Evolutionary conservation across 1,284 basidiomycete species (phyloP).

Genomic region (Pulveroboletus sp.): DNA sequence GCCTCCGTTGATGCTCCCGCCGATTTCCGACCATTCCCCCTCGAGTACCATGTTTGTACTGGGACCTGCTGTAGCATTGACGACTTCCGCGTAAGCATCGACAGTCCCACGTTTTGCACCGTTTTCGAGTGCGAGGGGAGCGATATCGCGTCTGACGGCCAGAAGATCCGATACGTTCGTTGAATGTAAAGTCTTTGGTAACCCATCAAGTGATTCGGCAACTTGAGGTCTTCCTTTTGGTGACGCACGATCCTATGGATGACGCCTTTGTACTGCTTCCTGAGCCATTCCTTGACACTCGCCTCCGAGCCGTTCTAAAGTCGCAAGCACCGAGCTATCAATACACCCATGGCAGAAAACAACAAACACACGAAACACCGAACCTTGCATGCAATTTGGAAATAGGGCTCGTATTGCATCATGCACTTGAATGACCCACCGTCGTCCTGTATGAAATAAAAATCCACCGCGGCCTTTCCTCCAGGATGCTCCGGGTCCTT

Average conservation of each 20-base stretch:
- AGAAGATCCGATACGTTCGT: slow-evolving; percentile 90
- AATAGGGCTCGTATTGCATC: slow-evolving; percentile 92
- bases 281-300: slow-evolving; percentile 92
- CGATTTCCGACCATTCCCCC: slow-evolving; percentile 54
- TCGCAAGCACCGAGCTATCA: background rate
- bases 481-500: slow-evolving; percentile 79
- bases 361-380: slow-evolving; percentile 16
- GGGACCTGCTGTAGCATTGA: slow-evolving; percentile 67
- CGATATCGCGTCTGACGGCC: slow-evolving; percentile 80
- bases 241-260: slow-evolving; percentile 77
- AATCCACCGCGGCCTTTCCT: slow-evolving; percentile 91
- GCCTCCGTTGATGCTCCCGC: slow-evolving; percentile 40
- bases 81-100: slow-evolving; percentile 98
- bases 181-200: slow-evolving; percentile 87
- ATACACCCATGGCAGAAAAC: background rate
- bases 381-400: slow-evolving; percentile 89
- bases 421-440: slow-evolving; percentile 96
- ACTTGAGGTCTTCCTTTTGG: slow-evolving; percentile 90
- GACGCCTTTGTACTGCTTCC: slow-evolving; percentile 90
- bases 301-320: slow-evolving; percentile 81
- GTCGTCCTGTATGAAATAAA: slow-evolving; percentile 97
- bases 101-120: slow-evolving; percentile 93
- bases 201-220: slow-evolving; percentile 96
- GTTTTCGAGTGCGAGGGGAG: slow-evolving; percentile 88
- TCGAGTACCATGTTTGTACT: slow-evolving; percentile 65